Conservation (phyloP, 805 yeast species). For the Yamadazyma sp. region DNA sequence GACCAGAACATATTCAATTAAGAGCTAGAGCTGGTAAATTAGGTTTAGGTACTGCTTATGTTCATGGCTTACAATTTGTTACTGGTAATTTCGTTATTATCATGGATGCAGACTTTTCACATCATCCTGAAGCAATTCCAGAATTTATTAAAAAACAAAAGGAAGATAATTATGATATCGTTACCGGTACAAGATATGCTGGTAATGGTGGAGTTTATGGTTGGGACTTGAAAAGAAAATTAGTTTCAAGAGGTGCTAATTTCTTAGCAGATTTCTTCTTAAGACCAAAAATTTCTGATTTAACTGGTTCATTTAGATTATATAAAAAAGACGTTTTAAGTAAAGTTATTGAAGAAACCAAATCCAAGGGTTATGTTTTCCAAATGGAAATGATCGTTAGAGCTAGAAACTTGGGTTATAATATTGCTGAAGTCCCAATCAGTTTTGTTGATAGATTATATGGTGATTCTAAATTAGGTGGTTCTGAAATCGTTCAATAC, state of each 20-base stretch:
- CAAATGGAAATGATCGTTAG: constrained; percentile 89
- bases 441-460: constrained; percentile 75
- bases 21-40: constrained; percentile 74
- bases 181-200: constrained; percentile 65
- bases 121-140: constrained; percentile 79
- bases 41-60: constrained; percentile 79
- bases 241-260: constrained; percentile 78
- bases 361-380: constrained; percentile 77
- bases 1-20: constrained; percentile 57
- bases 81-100: constrained; percentile 74
- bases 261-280: constrained; percentile 69
- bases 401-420: constrained; percentile 69
- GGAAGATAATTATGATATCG: constrained; percentile 48
- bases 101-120: constrained; percentile 84
- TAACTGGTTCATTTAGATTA: constrained; percentile 74
- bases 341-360: constrained; percentile 62
- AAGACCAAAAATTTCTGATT: constrained; percentile 69
- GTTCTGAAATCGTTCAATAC: constrained; percentile 76
- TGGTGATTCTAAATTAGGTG: constrained; percentile 77
- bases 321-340: constrained; percentile 69
- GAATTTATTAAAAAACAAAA: constrained; percentile 66
- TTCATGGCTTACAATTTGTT: constrained; percentile 69
- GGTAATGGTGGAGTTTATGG: constrained; percentile 84
- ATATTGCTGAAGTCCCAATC: constrained; percentile 77
- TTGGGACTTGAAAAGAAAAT: constrained; percentile 77